Evolutionary conservation across 2,329 filamentous ascomycete species (phyloP).

Genomic region (Sarocladium kiliense): DNA sequence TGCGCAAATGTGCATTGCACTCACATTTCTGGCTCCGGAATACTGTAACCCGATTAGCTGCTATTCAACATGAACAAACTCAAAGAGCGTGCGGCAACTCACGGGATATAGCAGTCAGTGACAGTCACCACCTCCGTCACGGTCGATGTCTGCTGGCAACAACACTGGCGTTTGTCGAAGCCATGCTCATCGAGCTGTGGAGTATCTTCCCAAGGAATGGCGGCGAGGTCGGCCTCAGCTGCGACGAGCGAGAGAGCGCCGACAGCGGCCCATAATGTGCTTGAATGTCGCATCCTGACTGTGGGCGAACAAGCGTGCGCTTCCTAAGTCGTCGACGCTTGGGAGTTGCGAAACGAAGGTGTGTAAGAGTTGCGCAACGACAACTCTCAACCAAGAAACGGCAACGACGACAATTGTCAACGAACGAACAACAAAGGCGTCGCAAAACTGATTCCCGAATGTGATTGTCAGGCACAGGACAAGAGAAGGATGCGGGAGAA

Average conservation of each 20-base stretch:
- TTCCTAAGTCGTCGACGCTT: background rate
- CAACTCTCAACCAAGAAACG: background rate
- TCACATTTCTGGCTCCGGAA: background rate
- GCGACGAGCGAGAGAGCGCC: background rate
- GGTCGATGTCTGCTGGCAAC: background rate
- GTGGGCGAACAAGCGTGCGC: background rate
- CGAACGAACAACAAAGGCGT: background rate
- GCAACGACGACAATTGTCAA: background rate
- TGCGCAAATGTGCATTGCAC: background rate
- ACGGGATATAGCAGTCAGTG: slow-evolving; percentile 2
- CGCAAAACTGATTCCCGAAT: background rate
- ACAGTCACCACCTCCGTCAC: background rate
- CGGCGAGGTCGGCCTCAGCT: background rate
- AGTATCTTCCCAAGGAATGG: background rate
- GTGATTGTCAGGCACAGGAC: background rate
- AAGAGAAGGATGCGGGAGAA: background rate
- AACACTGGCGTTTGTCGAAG: slow-evolving; percentile 1
- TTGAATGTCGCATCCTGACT: slow-evolving; percentile 6
- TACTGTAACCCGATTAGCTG: background rate
- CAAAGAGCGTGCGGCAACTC: background rate
- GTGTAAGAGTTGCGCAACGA: background rate
- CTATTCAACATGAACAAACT: background rate
- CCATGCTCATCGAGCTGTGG: slow-evolving; percentile 1
- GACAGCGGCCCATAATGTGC: background rate
- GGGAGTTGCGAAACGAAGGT: background rate